Base-by-base conservation (phyloP, 164 flowering plant species). In the Stephania japonica region DNA sequence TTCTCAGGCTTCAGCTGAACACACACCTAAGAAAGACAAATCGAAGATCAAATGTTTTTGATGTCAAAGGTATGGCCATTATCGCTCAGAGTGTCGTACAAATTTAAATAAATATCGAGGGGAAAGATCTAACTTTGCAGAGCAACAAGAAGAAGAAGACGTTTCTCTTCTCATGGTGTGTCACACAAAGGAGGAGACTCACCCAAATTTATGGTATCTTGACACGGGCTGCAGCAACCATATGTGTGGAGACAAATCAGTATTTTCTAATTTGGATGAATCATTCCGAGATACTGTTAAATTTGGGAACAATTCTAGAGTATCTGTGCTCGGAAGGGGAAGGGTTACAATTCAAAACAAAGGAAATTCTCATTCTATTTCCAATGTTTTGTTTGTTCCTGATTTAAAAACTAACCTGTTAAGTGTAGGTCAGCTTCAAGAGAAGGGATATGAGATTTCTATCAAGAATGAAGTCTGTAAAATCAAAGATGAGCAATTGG, bases 341-440 rank as follows among this genome's bases (percentile, higher is more conserved):
- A 14, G 44, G 14, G 24, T 68, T 8, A 38, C 14, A 16, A 11
- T 68, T 5, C 14, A 6, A 6, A 13, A 16, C 10, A 38, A 68
- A 26, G 70, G 43, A 9, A 16, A 26, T 16, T 26, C 14, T 24
- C 32, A 69, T 42, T 4, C 44, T 42, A 27, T 69, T 12, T n/a
- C 41, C 21, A 27, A 69, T 7, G 71, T 69, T 23, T 69, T 32
- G 21, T 49, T 27, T 69, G 61, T 69, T 69, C 71, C 61, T 21
- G 71, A 49, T 16, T 21, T 69, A 4, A 69, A 69, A 44, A 23
- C 18, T 14, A 69, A 69, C 18, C 32, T 21, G 23, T 23, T 69
- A 19, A 44, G 71, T 19, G 14, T 69, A 6, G 71, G 59, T 2
- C 71, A 69, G 62, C 62, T 69, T 69, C 71, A 69, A 69, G 71